These are phyloP conservation scores for Erucastrum elatum DNA, from an alignment of 345 rosid species.

Conservation along the genomic window DNA sequence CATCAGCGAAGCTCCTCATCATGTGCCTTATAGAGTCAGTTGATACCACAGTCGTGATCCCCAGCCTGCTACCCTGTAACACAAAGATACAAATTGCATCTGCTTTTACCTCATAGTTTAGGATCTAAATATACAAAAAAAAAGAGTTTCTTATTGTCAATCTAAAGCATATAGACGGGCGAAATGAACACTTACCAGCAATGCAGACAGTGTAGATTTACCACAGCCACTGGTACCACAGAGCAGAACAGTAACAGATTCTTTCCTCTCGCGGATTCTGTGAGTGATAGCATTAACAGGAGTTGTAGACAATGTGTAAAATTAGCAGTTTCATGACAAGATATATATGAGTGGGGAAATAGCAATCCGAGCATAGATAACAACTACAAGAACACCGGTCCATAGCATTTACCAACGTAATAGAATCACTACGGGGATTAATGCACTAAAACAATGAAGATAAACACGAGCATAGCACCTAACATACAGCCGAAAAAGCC, in stretches of 20 bases:
- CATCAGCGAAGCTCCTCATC: constrained; percentile 99
- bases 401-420: not conserved
- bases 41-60: constrained; percentile 93
- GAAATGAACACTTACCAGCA: constrained; percentile 60
- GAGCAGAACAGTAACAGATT: constrained; percentile 91
- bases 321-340: not conserved
- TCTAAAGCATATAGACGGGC: constrained; percentile 30
- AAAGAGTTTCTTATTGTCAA: constrained; percentile 43
- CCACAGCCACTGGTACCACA: constrained; percentile 99
- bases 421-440: not conserved
- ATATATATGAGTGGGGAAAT: constrained; percentile 7
- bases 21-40: constrained; percentile 97
- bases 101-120: not conserved
- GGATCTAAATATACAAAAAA: constrained; percentile 16
- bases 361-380: not conserved
- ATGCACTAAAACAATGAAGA: not conserved
- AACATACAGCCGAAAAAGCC: not conserved
- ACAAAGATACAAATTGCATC: not conserved
- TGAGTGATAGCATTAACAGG: constrained; percentile 23
- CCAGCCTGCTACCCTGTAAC: constrained; percentile 71
- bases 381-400: not conserved
- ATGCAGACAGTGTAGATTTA: constrained; percentile 97
- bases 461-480: not conserved
- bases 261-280: constrained; percentile 98
- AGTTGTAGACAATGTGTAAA: not conserved